Percentiles rank a stretch among this genome's conserved stretches.
Evolutionary conservation across 2,329 filamentous ascomycete species (phyloP).

Genomic region (Cercospora canescens): DNA sequence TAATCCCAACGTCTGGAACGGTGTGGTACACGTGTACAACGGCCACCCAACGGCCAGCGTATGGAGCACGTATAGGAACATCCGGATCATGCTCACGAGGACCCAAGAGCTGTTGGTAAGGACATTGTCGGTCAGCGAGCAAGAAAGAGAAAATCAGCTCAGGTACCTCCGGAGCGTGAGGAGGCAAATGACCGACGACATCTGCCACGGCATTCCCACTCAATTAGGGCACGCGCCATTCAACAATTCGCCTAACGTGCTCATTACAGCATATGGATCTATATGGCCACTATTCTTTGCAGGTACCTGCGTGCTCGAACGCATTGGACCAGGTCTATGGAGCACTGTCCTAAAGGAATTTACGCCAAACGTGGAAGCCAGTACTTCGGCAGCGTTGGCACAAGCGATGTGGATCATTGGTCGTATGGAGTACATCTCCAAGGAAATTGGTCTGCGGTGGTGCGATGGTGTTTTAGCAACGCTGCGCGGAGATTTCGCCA

Average conservation of each 20-base stretch:
- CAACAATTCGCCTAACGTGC: conserved; percentile 26
- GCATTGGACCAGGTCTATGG: conserved; percentile 23
- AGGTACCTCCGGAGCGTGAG: conserved; percentile 30
- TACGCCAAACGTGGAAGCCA: conserved; percentile 6
- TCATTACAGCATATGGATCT: conserved; percentile 32
- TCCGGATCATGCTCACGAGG: conserved; percentile 34
- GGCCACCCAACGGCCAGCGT: conserved; percentile 22
- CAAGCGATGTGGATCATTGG: conserved; percentile 35
- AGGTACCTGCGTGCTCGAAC: conserved; percentile 33
- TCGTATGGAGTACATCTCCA: conserved; percentile 33
- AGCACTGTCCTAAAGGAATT: conserved; percentile 8
- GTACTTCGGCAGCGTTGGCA: conserved; percentile 25
- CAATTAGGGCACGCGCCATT: conserved; percentile 32
- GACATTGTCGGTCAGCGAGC: conserved; percentile 18
- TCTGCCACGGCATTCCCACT: conserved; percentile 30
- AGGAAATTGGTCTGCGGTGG: conserved; percentile 31
- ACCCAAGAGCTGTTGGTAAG: conserved; percentile 31
- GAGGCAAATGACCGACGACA: conserved; percentile 34
- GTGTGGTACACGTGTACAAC: conserved; percentile 29
- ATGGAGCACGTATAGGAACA: conserved; percentile 31
- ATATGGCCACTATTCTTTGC: conserved; percentile 39
- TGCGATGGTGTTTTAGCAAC: conserved; percentile 33
- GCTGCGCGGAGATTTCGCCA: conserved; percentile 32
- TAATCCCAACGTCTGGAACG: conserved; percentile 34
- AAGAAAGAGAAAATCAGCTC: conserved; percentile 24